A percentile compares a stretch with the other conserved stretches of the same genome.
Evolutionary conservation across 2,329 filamentous ascomycete species (phyloP).

Genomic region (Aspergillus bombycis): DNA sequence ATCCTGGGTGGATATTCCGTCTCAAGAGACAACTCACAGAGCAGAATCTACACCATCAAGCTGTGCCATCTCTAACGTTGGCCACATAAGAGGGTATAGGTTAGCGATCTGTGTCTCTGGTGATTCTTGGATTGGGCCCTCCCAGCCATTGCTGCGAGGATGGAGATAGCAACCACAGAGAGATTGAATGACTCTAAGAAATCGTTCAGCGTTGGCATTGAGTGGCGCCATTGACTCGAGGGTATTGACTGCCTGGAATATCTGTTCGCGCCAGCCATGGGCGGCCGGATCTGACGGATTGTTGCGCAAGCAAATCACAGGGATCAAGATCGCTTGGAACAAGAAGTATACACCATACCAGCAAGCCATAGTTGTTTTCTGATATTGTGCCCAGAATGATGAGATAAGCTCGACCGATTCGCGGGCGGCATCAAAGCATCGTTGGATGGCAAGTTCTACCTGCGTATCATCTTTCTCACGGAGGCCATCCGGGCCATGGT

Average conservation of each 20-base stretch:
- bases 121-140: not conserved
- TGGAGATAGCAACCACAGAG: not conserved
- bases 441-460: not conserved
- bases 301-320: not conserved
- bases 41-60: not conserved
- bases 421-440: not conserved
- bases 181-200: not conserved
- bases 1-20: not conserved
- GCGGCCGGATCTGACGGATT: not conserved
- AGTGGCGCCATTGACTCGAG: not conserved
- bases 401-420: not conserved
- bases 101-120: not conserved
- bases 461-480: not conserved
- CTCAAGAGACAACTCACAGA: not conserved
- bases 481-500: not conserved
- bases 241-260: not conserved
- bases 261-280: not conserved
- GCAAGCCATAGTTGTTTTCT: slow-evolving; percentile 31
- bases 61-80: not conserved
- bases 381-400: slow-evolving; percentile 30
- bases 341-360: slow-evolving; percentile 41
- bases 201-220: not conserved
- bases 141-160: not conserved
- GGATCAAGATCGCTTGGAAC: slow-evolving; percentile 38
- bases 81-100: not conserved